Conservation (phyloP, 129 eudicot genomes). For the Helianthus tuberosus region DNA sequence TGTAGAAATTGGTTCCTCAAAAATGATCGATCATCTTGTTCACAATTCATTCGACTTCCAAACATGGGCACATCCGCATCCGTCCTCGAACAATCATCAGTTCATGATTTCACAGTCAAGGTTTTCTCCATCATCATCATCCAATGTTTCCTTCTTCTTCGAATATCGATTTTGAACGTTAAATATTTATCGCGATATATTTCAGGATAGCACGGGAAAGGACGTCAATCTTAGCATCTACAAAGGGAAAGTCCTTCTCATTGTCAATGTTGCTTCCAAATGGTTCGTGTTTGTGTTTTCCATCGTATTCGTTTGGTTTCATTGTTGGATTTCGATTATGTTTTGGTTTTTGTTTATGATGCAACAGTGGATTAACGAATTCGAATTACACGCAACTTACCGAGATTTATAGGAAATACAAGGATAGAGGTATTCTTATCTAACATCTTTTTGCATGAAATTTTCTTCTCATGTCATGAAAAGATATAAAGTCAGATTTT, state of each 20-base stretch:
- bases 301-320: constrained; percentile 5
- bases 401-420: constrained; percentile 55
- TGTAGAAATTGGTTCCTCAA: constrained; percentile 10
- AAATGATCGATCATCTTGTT: constrained; percentile 21
- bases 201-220: constrained; percentile 58
- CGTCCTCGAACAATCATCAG: constrained; percentile 53
- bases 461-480: neutral
- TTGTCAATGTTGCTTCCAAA: constrained; percentile 87
- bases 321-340: neutral
- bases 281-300: constrained; percentile 42
- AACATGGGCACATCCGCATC: constrained; percentile 65
- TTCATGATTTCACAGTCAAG: constrained; percentile 77
- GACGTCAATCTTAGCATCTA: constrained; percentile 60
- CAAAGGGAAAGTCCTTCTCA: constrained; percentile 68
- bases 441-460: neutral
- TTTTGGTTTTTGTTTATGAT: constrained; percentile 24
- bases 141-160: neutral
- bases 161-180: neutral
- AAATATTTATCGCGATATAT: constrained; percentile 4
- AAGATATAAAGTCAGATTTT: neutral
- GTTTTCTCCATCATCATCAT: constrained; percentile 20
- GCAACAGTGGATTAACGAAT: constrained; percentile 61
- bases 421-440: constrained; percentile 59
- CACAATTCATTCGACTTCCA: constrained; percentile 22
- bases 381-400: constrained; percentile 68